Evolutionary conservation across 1,284 basidiomycete genomes (phyloP).

Genomic region (Sanghuangporus weigelae): DNA sequence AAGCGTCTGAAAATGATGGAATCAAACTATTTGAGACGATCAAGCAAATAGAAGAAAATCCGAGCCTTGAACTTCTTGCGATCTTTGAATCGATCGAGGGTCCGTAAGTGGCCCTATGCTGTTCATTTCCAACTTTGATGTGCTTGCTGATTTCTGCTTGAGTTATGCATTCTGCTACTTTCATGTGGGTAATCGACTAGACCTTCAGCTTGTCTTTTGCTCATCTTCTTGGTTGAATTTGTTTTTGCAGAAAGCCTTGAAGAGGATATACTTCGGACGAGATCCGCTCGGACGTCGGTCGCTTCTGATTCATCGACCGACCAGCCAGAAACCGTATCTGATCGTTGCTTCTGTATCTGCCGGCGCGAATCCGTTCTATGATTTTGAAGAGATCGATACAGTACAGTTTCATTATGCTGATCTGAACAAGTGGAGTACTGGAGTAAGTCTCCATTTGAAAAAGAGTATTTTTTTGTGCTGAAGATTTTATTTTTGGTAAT

Average conservation of each 20-base stretch:
- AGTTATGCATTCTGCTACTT: slow-evolving; percentile 86
- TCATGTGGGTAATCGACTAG: slow-evolving; percentile 42
- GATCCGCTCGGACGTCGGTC: slow-evolving; percentile 93
- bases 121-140: slow-evolving; percentile 6
- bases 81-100: slow-evolving; percentile 73
- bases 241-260: slow-evolving; percentile 35
- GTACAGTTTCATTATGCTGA: slow-evolving; percentile 42
- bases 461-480: not conserved
- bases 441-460: not conserved
- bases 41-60: slow-evolving; percentile 29
- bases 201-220: slow-evolving; percentile 5
- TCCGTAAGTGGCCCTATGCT: slow-evolving; percentile 55
- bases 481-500: not conserved
- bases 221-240: not conserved
- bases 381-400: slow-evolving; percentile 62
- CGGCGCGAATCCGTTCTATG: slow-evolving; percentile 37
- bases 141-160: not conserved
- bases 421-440: not conserved
- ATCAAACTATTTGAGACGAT: slow-evolving; percentile 56
- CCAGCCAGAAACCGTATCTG: slow-evolving; percentile 42
- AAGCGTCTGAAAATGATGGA: slow-evolving; percentile 73
- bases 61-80: slow-evolving; percentile 38
- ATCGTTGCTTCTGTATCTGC: slow-evolving; percentile 64
- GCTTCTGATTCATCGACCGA: slow-evolving; percentile 65
- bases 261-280: slow-evolving; percentile 70